These are phyloP conservation scores for Fusarium globosum DNA, from an alignment of 2,329 filamentous ascomycete species.

Conservation along the genomic window DNA sequence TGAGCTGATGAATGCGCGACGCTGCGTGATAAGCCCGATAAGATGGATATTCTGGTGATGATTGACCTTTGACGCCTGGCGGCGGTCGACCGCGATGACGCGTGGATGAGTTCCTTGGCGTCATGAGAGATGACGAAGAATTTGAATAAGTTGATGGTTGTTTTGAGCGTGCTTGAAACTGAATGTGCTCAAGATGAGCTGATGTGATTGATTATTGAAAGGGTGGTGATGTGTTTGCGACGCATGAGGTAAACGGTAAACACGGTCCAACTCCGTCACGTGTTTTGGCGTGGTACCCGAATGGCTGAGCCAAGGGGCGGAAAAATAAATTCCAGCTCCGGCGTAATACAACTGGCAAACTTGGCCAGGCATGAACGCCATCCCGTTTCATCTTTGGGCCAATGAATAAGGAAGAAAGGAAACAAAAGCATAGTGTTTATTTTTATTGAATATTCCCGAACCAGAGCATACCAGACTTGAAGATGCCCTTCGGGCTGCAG, in stretches of 20 bases:
- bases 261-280: not conserved
- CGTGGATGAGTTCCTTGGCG: not conserved
- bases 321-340: conserved; percentile 11
- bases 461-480: not conserved
- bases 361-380: not conserved
- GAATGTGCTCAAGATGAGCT: not conserved
- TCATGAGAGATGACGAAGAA: not conserved
- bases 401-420: too few species aligned
- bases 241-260: conserved; percentile 2
- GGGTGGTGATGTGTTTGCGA: conserved; percentile 9
- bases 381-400: not conserved
- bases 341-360: not conserved
- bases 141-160: not conserved
- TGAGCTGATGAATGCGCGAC: not conserved
- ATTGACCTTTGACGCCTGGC: not conserved
- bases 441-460: not conserved
- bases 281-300: conserved; percentile 1
- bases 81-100: not conserved
- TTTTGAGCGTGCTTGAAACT: not conserved
- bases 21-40: conserved; percentile 1
- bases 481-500: rapidly evolving
- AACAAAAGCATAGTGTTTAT: rapidly evolving
- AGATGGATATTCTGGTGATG: not conserved
- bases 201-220: not conserved
- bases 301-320: not conserved